These are phyloP conservation scores for Dentipellis sp. DNA, from an alignment of 768 basidiomycete species.

Conservation along the genomic window DNA sequence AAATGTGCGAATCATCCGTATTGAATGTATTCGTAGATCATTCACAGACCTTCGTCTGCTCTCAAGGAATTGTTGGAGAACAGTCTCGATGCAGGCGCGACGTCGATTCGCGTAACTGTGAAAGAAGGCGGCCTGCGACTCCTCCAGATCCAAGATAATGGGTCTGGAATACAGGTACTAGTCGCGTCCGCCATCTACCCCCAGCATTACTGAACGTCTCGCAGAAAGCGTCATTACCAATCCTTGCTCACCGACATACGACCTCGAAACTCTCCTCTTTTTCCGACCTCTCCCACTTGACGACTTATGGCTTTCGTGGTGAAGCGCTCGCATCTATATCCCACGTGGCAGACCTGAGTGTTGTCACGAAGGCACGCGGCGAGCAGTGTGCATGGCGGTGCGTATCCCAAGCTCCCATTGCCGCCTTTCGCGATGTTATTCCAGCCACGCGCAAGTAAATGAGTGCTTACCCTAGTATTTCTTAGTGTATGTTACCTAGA, in stretches of 20 bases:
- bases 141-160: constrained; percentile 94
- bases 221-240: constrained; percentile 80
- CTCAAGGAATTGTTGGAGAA: constrained; percentile 96
- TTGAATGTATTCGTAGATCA: constrained; percentile 40
- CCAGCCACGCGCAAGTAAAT: neutral
- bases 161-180: constrained; percentile 84
- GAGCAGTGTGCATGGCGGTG: constrained; percentile 92
- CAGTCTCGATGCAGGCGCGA: constrained; percentile 86
- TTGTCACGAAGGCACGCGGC: constrained; percentile 81
- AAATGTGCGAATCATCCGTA: constrained; percentile 22
- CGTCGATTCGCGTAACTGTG: constrained; percentile 75
- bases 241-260: constrained; percentile 91
- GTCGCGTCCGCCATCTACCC: neutral
- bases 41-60: constrained; percentile 87
- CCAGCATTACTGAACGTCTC: neutral
- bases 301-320: constrained; percentile 94
- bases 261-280: constrained; percentile 88
- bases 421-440: neutral
- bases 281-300: constrained; percentile 73
- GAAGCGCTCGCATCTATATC: constrained; percentile 96
- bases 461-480: neutral
- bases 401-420: constrained; percentile 22
- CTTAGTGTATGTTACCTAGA: constrained; percentile 75
- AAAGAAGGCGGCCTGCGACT: constrained; percentile 96
- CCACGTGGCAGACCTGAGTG: constrained; percentile 82